These are phyloP conservation scores for Gigaspora rosea DNA, from an alignment of 192 early-diverging fungal species.

Conservation along the genomic window DNA sequence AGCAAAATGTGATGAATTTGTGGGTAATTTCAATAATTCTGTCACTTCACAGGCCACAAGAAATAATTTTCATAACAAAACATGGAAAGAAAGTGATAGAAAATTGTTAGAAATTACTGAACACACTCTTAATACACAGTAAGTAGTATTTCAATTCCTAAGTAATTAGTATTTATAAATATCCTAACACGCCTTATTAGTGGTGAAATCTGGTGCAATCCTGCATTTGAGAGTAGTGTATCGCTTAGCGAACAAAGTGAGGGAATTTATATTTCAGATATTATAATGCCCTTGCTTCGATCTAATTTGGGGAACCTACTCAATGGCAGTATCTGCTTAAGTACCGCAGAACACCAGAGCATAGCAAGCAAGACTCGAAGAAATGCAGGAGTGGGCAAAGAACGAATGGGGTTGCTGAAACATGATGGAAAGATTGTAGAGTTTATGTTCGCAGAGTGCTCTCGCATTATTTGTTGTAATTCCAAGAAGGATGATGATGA, in stretches of 20 bases:
- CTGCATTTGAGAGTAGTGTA: conserved; percentile 2
- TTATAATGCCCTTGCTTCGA: conserved; percentile 13
- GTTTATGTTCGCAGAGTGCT: not conserved
- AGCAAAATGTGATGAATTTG: conserved; percentile 20
- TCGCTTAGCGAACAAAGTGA: not conserved
- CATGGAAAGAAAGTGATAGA: not conserved
- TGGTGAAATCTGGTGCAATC: not conserved
- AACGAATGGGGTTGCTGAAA: not conserved
- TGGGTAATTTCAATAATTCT: conserved; percentile 9
- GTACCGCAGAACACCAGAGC: conserved; percentile 7
- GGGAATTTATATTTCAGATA: conserved; percentile 16
- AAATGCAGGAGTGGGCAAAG: not conserved
- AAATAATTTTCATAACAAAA: conserved; percentile 10
- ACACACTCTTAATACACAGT: conserved; percentile 11
- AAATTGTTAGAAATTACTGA: not conserved
- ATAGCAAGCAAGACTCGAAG: conserved; percentile 8
- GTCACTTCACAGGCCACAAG: not conserved
- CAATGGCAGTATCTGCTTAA: too few species aligned
- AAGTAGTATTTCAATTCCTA: not conserved
- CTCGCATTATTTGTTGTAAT: not conserved
- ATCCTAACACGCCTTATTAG: conserved; percentile 6
- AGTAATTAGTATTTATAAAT: not conserved
- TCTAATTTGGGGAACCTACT: not conserved
- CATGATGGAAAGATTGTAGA: not conserved
- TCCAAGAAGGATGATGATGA: not conserved